phyloP scores from a whole-genome alignment of 306 rosid genomes.

The Clitoria ternatea region DNA sequence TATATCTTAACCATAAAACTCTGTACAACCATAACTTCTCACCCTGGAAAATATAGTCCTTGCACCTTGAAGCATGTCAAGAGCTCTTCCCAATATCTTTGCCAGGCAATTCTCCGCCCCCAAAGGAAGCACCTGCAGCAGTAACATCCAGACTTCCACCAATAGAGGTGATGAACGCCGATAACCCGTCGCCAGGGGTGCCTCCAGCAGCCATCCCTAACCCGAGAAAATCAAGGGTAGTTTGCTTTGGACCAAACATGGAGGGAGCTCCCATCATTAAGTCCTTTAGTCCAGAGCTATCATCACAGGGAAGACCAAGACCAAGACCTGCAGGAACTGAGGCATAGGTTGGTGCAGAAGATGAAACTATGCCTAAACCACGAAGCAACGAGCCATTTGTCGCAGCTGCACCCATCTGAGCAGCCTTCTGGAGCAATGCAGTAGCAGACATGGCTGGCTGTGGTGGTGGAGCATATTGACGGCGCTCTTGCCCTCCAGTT shows the following conservation, averaged over 20 bases:
- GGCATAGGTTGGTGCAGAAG: slow-evolving; percentile 45
- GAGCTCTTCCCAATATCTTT: slow-evolving; percentile 67
- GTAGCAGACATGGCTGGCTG: slow-evolving; percentile 95
- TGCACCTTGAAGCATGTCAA: slow-evolving; percentile 11
- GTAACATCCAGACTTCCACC: slow-evolving; percentile 68
- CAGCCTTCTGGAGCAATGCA: slow-evolving; percentile 90
- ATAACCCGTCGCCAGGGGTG: slow-evolving; percentile 49
- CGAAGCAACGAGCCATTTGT: slow-evolving; percentile 78
- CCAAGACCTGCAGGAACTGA: slow-evolving; percentile 65
- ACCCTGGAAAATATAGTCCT: neutral
- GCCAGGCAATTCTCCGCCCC: slow-evolving; percentile 53
- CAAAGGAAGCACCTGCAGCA: slow-evolving; percentile 52
- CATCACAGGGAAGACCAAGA: slow-evolving; percentile 68
- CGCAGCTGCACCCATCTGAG: slow-evolving; percentile 85
- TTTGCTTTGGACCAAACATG: slow-evolving; percentile 79
- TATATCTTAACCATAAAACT: slow-evolving; percentile 20
- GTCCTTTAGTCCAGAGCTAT: slow-evolving; percentile 74
- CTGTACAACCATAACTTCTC: slow-evolving; percentile 17
- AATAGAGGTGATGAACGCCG: slow-evolving; percentile 75
- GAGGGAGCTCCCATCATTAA: slow-evolving; percentile 76
- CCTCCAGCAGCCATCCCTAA: slow-evolving; percentile 91
- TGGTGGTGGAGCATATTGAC: slow-evolving; percentile 61
- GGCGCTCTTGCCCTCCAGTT: slow-evolving; percentile 53
- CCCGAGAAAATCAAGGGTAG: slow-evolving; percentile 91
- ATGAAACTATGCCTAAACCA: slow-evolving; percentile 66